These are phyloP conservation scores for Selaginella tamariscina DNA, from an alignment of 75 land plant genomes.

Conservation along the genomic window DNA sequence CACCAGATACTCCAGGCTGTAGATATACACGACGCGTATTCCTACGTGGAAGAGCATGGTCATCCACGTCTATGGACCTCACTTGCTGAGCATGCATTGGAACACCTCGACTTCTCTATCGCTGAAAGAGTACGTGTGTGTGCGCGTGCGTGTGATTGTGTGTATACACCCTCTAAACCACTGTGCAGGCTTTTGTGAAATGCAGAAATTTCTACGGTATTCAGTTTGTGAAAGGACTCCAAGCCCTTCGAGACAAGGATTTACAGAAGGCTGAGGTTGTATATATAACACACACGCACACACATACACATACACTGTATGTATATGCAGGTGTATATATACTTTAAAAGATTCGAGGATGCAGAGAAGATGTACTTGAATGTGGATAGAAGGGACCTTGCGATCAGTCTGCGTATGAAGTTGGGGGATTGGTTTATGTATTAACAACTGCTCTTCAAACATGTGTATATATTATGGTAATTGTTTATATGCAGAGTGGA, in stretches of 20 bases:
- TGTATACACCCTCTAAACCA: background rate
- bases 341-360: conserved; percentile 31
- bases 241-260: conserved; percentile 19
- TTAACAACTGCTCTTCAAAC: background rate
- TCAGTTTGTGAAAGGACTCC: conserved; percentile 25
- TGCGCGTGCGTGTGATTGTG: background rate
- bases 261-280: conserved; percentile 29
- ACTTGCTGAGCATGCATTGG: conserved; percentile 8
- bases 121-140: background rate
- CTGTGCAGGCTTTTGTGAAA: conserved; percentile 27
- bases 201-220: conserved; percentile 28
- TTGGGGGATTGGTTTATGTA: conserved; percentile 32
- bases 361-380: conserved; percentile 21
- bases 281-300: background rate
- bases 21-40: conserved; percentile 3
- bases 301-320: background rate
- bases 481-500: conserved; percentile 18
- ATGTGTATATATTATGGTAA: background rate
- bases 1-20: conserved; percentile 5
- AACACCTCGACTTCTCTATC: background rate
- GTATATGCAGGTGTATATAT: conserved; percentile 25
- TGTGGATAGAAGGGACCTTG: conserved; percentile 26
- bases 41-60: background rate
- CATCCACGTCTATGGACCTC: conserved; percentile 13
- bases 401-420: conserved; percentile 27